phyloP scores from a whole-genome alignment of 768 basidiomycete genomes.

The Boletus tylopilopsis region DNA sequence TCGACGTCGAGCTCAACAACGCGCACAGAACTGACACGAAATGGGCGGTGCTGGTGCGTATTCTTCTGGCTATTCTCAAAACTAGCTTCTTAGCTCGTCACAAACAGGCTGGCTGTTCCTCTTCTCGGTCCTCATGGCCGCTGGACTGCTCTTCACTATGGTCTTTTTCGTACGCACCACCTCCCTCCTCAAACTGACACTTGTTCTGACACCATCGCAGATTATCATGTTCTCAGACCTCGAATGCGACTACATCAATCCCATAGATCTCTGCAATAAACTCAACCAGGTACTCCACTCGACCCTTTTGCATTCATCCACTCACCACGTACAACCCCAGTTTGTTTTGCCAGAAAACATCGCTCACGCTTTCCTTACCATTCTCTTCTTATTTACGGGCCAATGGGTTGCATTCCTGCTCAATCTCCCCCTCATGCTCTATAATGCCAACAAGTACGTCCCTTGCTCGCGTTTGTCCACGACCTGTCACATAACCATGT shows the following conservation, averaged over 20 bases:
- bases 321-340: slow-evolving; percentile 39
- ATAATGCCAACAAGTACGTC: slow-evolving; percentile 91
- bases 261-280: slow-evolving; percentile 99
- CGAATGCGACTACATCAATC: slow-evolving; percentile 99
- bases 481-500: not conserved
- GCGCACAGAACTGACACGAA: slow-evolving; percentile 4
- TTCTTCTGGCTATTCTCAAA: not conserved
- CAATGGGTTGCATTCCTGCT: slow-evolving; percentile 94
- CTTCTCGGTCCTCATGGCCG: slow-evolving; percentile 93
- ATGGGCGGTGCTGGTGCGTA: slow-evolving; percentile 45
- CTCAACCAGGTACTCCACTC: slow-evolving; percentile 76
- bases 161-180: slow-evolving; percentile 98
- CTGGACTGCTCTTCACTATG: slow-evolving; percentile 94
- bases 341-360: slow-evolving; percentile 97
- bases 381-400: slow-evolving; percentile 89
- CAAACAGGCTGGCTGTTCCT: slow-evolving; percentile 94
- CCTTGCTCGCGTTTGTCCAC: not conserved
- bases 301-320: not conserved
- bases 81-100: too few species aligned
- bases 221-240: slow-evolving; percentile 99
- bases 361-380: slow-evolving; percentile 87
- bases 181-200: not conserved
- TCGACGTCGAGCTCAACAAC: not conserved
- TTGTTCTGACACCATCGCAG: slow-evolving; percentile 39
- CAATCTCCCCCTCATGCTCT: slow-evolving; percentile 85